Evolutionary conservation across 495 filamentous ascomycete genomes (phyloP).

Genomic region (Oidiodendron maius): DNA sequence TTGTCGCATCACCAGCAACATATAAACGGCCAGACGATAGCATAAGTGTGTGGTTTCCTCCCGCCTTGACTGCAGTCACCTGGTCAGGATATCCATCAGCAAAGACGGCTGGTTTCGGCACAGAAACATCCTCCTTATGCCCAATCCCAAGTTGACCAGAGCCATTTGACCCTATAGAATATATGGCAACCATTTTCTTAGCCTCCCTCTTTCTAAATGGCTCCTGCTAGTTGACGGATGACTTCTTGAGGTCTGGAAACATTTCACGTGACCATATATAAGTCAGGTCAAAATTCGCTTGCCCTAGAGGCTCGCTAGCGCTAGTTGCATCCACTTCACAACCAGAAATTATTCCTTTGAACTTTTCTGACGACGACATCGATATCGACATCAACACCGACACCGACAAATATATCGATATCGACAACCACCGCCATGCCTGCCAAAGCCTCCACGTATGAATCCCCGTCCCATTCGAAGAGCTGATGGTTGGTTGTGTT

Average conservation of each 20-base stretch:
- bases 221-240: not conserved
- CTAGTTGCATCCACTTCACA: not conserved
- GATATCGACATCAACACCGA: constrained; percentile 12
- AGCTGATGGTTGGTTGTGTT: constrained; percentile 42
- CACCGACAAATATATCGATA: constrained; percentile 25
- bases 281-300: constrained; percentile 3
- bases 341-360: not conserved
- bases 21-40: constrained; percentile 53
- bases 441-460: constrained; percentile 52
- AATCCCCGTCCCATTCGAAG: constrained; percentile 36
- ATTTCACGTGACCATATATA: not conserved
- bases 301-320: constrained; percentile 4
- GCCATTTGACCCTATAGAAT: constrained; percentile 88
- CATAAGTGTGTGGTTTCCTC: constrained; percentile 85
- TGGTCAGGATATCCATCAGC: constrained; percentile 17
- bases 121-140: constrained; percentile 66
- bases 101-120: constrained; percentile 56
- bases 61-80: constrained; percentile 47
- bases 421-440: constrained; percentile 46
- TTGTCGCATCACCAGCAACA: constrained; percentile 53
- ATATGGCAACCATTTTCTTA: constrained; percentile 43
- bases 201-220: not conserved
- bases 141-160: constrained; percentile 80
- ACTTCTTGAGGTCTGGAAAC: not conserved
- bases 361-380: constrained; percentile 10